Evolutionary conservation across 2,329 filamentous ascomycete genomes (phyloP).

Genomic region (Trichoderma oligosporum): DNA sequence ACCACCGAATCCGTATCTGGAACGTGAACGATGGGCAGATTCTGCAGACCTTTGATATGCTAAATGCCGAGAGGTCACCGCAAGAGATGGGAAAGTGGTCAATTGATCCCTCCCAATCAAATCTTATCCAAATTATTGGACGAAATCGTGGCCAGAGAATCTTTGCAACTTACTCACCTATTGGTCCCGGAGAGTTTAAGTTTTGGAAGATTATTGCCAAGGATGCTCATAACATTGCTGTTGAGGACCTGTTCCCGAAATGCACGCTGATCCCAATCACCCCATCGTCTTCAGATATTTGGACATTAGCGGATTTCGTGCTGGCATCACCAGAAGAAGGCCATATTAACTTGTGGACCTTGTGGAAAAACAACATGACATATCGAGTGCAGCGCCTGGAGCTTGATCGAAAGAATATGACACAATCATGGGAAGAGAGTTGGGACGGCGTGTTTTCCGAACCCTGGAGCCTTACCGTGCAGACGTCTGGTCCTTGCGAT

Average conservation of each 20-base stretch:
- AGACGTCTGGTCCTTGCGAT: slow-evolving; percentile 59
- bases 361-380: slow-evolving; percentile 82
- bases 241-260: slow-evolving; percentile 68
- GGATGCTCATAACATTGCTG: slow-evolving; percentile 58
- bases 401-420: slow-evolving; percentile 63
- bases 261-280: slow-evolving; percentile 60
- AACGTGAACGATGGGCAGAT: slow-evolving; percentile 78
- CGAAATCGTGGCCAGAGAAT: slow-evolving; percentile 49
- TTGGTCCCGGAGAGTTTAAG: slow-evolving; percentile 86
- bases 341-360: slow-evolving; percentile 63
- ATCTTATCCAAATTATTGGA: slow-evolving; percentile 70
- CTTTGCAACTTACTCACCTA: slow-evolving; percentile 81
- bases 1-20: slow-evolving; percentile 88
- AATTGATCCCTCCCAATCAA: slow-evolving; percentile 74
- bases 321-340: slow-evolving; percentile 54
- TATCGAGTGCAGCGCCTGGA: slow-evolving; percentile 71
- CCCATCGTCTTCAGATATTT: slow-evolving; percentile 69
- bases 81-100: slow-evolving; percentile 70
- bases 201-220: slow-evolving; percentile 76
- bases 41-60: slow-evolving; percentile 70
- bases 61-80: slow-evolving; percentile 62
- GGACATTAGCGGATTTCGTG: slow-evolving; percentile 75
- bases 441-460: slow-evolving; percentile 71
- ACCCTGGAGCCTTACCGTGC: slow-evolving; percentile 50
- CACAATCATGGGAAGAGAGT: slow-evolving; percentile 57